phyloP scores from a whole-genome alignment of 2,329 filamentous ascomycete species.

The Penicillium nordicum region DNA sequence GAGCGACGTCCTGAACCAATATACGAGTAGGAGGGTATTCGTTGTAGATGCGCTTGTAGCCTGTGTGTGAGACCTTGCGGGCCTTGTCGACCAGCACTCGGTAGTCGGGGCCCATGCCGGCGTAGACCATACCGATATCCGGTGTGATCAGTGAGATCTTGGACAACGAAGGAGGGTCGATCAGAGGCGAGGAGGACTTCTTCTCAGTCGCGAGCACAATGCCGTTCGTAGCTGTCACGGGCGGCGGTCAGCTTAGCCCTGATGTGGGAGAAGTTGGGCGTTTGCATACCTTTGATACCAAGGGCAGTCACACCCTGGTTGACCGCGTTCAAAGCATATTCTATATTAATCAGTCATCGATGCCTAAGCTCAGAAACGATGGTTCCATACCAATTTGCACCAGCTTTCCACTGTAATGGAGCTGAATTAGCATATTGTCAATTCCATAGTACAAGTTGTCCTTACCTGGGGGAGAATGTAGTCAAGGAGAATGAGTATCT shows the following conservation, averaged over 20 bases:
- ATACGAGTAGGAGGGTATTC: slow-evolving; percentile 99
- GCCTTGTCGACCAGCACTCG: slow-evolving; percentile 95
- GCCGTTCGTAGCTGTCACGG: slow-evolving; percentile 78
- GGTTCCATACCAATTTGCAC: slow-evolving; percentile 79
- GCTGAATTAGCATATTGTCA: slow-evolving; percentile 44
- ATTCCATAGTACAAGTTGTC: slow-evolving; percentile 19
- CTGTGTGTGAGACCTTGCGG: slow-evolving; percentile 95
- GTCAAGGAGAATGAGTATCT: slow-evolving; percentile 99
- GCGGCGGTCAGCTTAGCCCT: slow-evolving; percentile 17
- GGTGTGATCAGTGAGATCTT: slow-evolving; percentile 98
- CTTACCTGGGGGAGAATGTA: slow-evolving; percentile 92
- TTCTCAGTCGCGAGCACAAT: slow-evolving; percentile 99
- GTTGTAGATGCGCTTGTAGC: slow-evolving; percentile 99
- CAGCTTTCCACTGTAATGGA: slow-evolving; percentile 77
- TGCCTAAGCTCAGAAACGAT: background rate
- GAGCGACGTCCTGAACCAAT: slow-evolving; percentile 95
- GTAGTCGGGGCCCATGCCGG: slow-evolving; percentile 98
- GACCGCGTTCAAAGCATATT: slow-evolving; percentile 98
- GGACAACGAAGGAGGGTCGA: slow-evolving; percentile 89
- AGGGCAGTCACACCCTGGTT: slow-evolving; percentile 98
- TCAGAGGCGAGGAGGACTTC: slow-evolving; percentile 96
- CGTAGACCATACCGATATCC: slow-evolving; percentile 99
- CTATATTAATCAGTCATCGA: slow-evolving; percentile 48
- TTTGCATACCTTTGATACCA: slow-evolving; percentile 82
- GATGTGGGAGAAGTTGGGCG: background rate